Evolutionary conservation across 2,329 filamentous ascomycete species (phyloP), one percentile per base, ranked within the genome.

Genomic region (Aureobasidium sp.): DNA sequence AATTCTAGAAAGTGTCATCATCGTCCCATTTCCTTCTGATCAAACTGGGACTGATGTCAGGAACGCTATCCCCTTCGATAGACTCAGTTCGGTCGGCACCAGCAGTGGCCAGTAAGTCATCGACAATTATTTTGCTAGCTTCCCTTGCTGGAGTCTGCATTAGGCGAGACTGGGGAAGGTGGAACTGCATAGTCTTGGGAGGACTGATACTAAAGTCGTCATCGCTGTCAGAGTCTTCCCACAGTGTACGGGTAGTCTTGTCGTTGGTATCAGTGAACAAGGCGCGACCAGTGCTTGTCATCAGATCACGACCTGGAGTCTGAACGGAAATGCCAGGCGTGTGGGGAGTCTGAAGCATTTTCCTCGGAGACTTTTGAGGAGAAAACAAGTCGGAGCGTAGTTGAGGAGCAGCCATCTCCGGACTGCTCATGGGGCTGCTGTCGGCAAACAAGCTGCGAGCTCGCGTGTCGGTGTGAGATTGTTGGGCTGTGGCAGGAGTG

Each of bases 111-210:
- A 93, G 71, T 42, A 94, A 79, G 63, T 91, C 86, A 49, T 90
- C 85, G 0, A 94, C 87, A 55, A 94, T 91, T 53, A 83, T 79
- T 66, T 79, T 85, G 63, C 86, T 90, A 3, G 88, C 88, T 68
- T 93, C 87, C 53, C 85, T 80, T 25, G 88, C 88, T 57, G 88
- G 88, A 44, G 88, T 94, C 67, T 90, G 88, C 66, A 91, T 68
- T 19, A 94, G 71, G 64, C 86, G 84, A 35, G 83, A 86, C 50
- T 85, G 85, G 47, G 86, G 86, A 42, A 94, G 71, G 39, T 86
- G 84, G 67, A 94, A 94, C 63, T 90, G 86, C 56, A 94, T 90
- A 10, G 88, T 93, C 75, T 97, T 97, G 0, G 93, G 93, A 24
- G 93, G 93, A 63, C 88, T 95, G 38, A 76, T 55, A 41, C 35